These are phyloP conservation scores for Tetrapisispora pingtungensis DNA, from an alignment of 805 yeast species.

Conservation along the genomic window DNA sequence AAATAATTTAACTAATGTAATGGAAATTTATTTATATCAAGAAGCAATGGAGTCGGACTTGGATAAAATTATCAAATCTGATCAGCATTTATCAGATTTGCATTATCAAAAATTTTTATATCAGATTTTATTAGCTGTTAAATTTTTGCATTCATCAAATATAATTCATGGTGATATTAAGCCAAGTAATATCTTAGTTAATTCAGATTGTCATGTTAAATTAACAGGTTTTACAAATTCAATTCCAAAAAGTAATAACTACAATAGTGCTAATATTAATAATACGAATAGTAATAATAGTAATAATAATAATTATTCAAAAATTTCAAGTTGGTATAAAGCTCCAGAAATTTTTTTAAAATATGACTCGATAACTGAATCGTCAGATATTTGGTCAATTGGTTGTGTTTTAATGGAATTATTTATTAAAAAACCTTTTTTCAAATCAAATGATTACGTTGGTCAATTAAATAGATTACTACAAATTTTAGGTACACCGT, in stretches of 20 bases:
- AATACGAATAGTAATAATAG: constrained; percentile 38
- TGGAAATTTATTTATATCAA: constrained; percentile 82
- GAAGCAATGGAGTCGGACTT: constrained; percentile 98
- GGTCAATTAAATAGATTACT: constrained; percentile 87
- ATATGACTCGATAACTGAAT: constrained; percentile 88
- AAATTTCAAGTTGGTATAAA: constrained; percentile 96
- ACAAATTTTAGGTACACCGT: constrained; percentile 82
- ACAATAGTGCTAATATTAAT: constrained; percentile 25
- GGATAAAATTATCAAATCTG: constrained; percentile 92
- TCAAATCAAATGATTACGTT: constrained; percentile 91
- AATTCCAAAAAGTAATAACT: constrained; percentile 28
- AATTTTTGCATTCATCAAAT: constrained; percentile 82
- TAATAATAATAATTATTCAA: constrained; percentile 70
- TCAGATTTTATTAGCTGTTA: constrained; percentile 83
- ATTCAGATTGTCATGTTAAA: constrained; percentile 93
- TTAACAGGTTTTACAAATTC: constrained; percentile 98
- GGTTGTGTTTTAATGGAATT: constrained; percentile 95
- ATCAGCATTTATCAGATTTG: constrained; percentile 86
- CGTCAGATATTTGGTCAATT: constrained; percentile 96
- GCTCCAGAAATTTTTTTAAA: constrained; percentile 97
- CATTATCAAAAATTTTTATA: constrained; percentile 90
- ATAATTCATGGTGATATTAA: constrained; percentile 90
- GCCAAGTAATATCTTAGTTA: constrained; percentile 86
- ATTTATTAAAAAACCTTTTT: constrained; percentile 80
- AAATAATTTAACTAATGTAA: constrained; percentile 60